phyloP scores from a whole-genome alignment of 345 rosid genomes.

The Iberis pinnata region DNA sequence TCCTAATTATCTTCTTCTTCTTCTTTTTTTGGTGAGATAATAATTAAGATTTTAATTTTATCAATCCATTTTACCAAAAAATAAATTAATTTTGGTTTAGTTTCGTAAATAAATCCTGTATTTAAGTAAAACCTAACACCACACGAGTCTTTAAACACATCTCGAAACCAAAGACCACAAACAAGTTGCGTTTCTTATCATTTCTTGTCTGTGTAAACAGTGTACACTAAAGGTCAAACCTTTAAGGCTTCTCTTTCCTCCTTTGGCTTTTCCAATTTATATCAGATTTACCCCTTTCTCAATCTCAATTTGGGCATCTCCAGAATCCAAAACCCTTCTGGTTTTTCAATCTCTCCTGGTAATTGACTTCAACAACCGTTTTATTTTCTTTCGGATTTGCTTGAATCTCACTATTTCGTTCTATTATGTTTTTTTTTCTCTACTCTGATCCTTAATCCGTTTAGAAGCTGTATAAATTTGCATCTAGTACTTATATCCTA shows the following conservation, averaged over 20 bases:
- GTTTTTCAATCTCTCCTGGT: constrained; percentile 33
- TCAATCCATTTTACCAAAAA: too few relatives aligned
- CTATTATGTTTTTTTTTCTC: constrained; percentile 5
- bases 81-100: too few relatives aligned
- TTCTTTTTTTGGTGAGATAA: background rate
- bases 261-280: constrained; percentile 12
- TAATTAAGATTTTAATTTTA: background rate
- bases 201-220: constrained; percentile 27
- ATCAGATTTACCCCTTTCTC: constrained; percentile 15
- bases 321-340: constrained; percentile 14
- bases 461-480: background rate
- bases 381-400: background rate
- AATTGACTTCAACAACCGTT: constrained; percentile 20
- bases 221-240: constrained; percentile 28
- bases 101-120: too few relatives aligned
- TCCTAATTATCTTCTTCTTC: constrained; percentile 1
- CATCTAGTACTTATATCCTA: background rate
- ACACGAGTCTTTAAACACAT: constrained; percentile 20
- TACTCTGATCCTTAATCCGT: background rate
- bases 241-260: constrained; percentile 8
- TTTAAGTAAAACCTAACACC: constrained; percentile 25
- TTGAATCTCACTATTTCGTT: constrained; percentile 1
- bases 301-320: constrained; percentile 14
- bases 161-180: background rate
- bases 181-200: background rate